Evolutionary conservation across 306 rosid species (phyloP).

Genomic region (Vachellia pachyceras): DNA sequence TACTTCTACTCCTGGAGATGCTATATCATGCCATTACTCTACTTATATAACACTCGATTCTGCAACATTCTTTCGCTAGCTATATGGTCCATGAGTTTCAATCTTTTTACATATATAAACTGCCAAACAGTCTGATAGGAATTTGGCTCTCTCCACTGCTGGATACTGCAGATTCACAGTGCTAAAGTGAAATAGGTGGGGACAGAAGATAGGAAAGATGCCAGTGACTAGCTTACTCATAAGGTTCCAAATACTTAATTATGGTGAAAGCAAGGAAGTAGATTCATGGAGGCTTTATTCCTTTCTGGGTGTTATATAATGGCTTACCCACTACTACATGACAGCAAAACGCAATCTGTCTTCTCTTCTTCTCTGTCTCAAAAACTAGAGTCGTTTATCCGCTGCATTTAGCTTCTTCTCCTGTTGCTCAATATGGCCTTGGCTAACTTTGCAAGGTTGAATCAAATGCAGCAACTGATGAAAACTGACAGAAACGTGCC

Average conservation of each 20-base stretch:
- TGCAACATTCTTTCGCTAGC: background rate
- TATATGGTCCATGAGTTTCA: background rate
- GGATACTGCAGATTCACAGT: background rate
- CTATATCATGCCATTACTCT: background rate
- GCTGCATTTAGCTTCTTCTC: conserved; percentile 25
- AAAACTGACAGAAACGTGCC: conserved; percentile 45
- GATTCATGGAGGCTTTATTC: conserved; percentile 56
- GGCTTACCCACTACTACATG: conserved; percentile 2
- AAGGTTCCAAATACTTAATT: conserved; percentile 34
- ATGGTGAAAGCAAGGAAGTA: conserved; percentile 58
- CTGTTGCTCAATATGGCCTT: conserved; percentile 41
- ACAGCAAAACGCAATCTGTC: conserved; percentile 27
- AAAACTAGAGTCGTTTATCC: background rate
- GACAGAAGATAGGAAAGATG: conserved; percentile 34
- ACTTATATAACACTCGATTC: background rate
- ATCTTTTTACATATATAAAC: background rate
- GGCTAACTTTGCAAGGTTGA: conserved; percentile 43
- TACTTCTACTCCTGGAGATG: background rate
- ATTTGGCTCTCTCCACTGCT: background rate
- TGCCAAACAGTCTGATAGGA: background rate
- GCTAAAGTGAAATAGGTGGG: conserved; percentile 38
- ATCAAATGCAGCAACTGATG: conserved; percentile 49
- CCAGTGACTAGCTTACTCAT: conserved; percentile 36
- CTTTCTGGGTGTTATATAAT: conserved; percentile 45
- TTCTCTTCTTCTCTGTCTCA: conserved; percentile 25